Conservation (phyloP, 345 rosid genomes). For the Populus euphratica region DNA sequence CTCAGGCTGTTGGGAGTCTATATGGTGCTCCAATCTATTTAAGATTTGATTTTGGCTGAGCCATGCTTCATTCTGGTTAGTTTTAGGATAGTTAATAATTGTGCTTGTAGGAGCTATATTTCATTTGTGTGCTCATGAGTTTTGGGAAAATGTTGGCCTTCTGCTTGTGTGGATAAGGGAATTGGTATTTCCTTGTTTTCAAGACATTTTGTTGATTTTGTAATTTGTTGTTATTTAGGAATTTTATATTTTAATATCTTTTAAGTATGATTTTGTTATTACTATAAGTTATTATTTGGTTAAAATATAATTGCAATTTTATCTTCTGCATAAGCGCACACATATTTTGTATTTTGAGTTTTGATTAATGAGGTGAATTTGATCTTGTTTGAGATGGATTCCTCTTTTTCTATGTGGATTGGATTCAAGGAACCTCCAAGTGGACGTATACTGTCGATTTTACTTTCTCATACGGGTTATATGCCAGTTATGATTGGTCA, state of each 20-base stretch:
- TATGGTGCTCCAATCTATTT: no score
- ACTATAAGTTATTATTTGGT: not conserved
- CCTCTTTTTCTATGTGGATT: not conserved
- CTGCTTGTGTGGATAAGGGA: not conserved
- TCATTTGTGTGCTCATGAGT: no score
- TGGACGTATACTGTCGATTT: not conserved
- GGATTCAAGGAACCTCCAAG: not conserved
- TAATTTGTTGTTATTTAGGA: not conserved
- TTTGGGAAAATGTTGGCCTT: no score
- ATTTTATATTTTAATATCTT: not conserved
- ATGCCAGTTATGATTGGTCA: not conserved
- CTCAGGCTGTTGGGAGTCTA: no score
- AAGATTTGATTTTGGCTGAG: no score
- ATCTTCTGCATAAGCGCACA: not conserved
- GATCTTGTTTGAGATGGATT: not conserved
- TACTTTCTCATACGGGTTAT: not conserved
- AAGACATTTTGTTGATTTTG: no score
- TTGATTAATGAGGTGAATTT: not conserved
- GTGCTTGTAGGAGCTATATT: no score
- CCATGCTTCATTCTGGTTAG: no score
- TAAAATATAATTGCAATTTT: not conserved
- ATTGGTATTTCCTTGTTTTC: not conserved
- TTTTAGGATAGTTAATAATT: no score
- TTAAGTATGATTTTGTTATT: not conserved
- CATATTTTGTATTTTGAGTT: not conserved